A percentile compares a stretch with the other conserved stretches of the same genome.
phyloP scores from a whole-genome alignment of 2,329 filamentous ascomycete species.

The Alternaria arborescens region DNA sequence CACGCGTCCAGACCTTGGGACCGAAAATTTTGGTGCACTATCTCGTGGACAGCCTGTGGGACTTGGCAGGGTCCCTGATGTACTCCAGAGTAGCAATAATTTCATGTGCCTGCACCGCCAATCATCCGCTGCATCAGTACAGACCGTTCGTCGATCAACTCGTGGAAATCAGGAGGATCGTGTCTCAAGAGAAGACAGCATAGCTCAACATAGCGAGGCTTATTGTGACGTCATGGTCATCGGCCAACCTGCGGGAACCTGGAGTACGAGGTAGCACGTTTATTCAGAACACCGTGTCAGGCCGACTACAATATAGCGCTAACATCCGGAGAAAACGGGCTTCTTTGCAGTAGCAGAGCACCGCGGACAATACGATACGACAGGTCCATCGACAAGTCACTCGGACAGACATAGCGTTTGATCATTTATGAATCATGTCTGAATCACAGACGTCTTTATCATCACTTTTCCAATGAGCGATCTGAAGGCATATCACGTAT shows the following conservation, averaged over 20 bases:
- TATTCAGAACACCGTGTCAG: not conserved
- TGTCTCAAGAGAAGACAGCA: not conserved
- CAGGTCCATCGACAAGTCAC: not conserved
- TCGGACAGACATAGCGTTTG: not conserved
- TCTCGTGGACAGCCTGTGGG: not conserved
- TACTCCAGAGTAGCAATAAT: not conserved
- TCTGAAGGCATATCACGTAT: not conserved
- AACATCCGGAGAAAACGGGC: not conserved
- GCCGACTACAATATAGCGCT: not conserved
- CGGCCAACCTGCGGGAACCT: not conserved
- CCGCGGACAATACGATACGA: not conserved
- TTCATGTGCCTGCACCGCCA: slow-evolving; percentile 6
- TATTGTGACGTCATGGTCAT: not conserved
- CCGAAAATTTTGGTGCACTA: slow-evolving; percentile 1
- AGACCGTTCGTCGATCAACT: not conserved
- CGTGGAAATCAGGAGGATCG: not conserved
- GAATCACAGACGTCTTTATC: not conserved
- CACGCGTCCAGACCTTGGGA: slow-evolving; percentile 4
- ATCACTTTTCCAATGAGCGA: not conserved
- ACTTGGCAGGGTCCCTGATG: not conserved
- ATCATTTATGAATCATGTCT: not conserved
- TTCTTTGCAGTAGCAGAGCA: not conserved
- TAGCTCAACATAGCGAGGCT: not conserved
- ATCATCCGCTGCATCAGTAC: not conserved
- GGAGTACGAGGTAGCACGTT: not conserved